Percentiles rank a stretch among this genome's conserved stretches.
These are phyloP conservation scores for Zostera marina DNA, from an alignment of 116 monocot genomes.

Conservation along the genomic window DNA sequence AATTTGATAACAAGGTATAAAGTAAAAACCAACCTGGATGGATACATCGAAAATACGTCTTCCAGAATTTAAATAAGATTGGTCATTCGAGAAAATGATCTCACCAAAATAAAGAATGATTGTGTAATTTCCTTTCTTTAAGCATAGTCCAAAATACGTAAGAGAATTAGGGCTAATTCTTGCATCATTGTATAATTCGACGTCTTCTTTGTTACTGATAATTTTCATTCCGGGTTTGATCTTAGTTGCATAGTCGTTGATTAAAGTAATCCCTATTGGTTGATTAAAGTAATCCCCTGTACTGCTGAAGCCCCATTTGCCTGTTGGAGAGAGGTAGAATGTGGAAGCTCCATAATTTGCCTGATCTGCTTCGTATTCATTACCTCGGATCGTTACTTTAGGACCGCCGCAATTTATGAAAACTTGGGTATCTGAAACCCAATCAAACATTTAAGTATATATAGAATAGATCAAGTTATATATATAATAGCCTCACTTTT, in stretches of 20 bases:
- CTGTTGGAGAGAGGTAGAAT: background rate
- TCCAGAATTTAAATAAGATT: constrained; percentile 13
- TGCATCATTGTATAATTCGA: constrained; percentile 16
- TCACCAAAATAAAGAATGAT: constrained; percentile 30
- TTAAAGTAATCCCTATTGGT: background rate
- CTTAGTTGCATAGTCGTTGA: constrained; percentile 1
- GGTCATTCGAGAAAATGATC: constrained; percentile 18
- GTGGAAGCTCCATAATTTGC: background rate
- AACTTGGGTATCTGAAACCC: background rate
- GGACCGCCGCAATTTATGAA: constrained; percentile 27
- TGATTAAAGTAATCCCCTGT: constrained; percentile 14
- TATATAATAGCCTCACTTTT: constrained; percentile 22
- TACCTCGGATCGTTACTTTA: background rate
- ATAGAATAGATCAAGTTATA: background rate
- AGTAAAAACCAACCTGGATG: constrained; percentile 16
- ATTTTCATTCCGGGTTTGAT: constrained; percentile 12
- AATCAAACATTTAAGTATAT: background rate
- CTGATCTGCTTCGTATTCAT: constrained; percentile 1
- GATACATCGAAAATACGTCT: constrained; percentile 26
- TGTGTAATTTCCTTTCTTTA: constrained; percentile 21
- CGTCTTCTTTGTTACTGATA: constrained; percentile 11
- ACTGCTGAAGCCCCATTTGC: background rate
- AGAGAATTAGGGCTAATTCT: constrained; percentile 21
- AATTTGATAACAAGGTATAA: no score
- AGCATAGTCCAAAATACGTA: constrained; percentile 22